Conservation (phyloP, 139 green algal genomes). For the Asterochloris erici region DNA sequence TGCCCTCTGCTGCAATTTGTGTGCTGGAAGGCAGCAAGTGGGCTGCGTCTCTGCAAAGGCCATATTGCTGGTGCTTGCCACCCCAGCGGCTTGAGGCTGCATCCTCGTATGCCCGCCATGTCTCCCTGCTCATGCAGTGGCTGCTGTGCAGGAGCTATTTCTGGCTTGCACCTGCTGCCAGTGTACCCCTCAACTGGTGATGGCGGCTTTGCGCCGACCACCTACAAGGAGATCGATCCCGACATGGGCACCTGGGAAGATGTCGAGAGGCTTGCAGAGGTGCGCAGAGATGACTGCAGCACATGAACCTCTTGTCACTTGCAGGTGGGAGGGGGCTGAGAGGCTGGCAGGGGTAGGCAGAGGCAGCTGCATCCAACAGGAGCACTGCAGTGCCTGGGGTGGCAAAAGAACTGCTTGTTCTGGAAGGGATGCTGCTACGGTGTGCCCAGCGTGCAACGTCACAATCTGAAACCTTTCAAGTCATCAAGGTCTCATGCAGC, state of each 20-base stretch:
- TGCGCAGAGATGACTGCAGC: too few relatives aligned
- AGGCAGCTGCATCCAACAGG: too few relatives aligned
- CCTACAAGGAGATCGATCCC: slow-evolving; percentile 39
- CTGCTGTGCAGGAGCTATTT: slow-evolving; percentile 29
- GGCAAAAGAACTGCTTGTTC: too few relatives aligned
- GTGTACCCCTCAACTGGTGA: slow-evolving; percentile 45
- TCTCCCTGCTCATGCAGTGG: background rate
- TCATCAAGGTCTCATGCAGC: background rate
- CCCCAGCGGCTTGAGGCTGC: too few relatives aligned
- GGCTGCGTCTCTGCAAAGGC: background rate
- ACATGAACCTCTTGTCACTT: too few relatives aligned
- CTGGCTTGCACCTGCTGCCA: slow-evolving; percentile 43
- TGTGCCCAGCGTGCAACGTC: background rate
- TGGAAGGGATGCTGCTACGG: background rate
- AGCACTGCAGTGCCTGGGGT: too few relatives aligned
- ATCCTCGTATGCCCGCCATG: background rate
- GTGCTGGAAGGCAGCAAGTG: background rate
- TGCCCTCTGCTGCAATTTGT: background rate
- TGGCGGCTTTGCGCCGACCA: slow-evolving; percentile 42
- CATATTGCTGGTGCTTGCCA: background rate
- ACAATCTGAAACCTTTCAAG: background rate
- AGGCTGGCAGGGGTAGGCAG: too few relatives aligned
- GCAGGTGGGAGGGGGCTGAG: too few relatives aligned
- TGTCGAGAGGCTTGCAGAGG: background rate
- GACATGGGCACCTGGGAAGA: slow-evolving; percentile 26